These are phyloP conservation scores for Citrus sp. DNA, from an alignment of 345 rosid species.

Conservation along the genomic window DNA sequence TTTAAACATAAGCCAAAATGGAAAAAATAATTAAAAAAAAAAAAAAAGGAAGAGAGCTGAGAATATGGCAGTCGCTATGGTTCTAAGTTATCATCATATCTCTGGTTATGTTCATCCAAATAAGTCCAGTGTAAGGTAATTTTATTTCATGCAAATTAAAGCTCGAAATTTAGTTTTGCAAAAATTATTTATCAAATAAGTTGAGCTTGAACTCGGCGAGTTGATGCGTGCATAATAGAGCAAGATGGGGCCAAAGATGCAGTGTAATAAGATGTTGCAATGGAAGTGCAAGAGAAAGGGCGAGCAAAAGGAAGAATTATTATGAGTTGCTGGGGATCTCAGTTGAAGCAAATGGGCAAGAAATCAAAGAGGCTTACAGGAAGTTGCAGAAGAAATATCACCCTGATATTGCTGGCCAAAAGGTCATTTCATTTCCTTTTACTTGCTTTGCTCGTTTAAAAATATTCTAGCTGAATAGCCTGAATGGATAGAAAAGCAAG, in stretches of 20 bases:
- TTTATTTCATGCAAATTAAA: not conserved
- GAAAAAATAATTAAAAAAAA: too few species aligned
- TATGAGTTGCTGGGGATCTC: constrained; percentile 56
- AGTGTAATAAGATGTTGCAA: constrained; percentile 29
- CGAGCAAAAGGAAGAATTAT: constrained; percentile 34
- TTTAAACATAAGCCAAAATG: too few species aligned
- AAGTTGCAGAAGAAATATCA: constrained; percentile 62
- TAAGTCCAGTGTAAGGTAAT: constrained; percentile 24
- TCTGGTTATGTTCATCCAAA: constrained; percentile 15
- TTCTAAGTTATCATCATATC: constrained; percentile 12
- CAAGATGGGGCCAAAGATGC: constrained; percentile 24
- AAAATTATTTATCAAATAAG: not conserved
- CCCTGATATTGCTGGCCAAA: constrained; percentile 59
- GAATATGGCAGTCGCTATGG: constrained; percentile 9
- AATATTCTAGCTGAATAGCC: not conserved
- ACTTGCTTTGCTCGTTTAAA: not conserved
- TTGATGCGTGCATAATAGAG: not conserved
- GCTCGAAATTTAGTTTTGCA: not conserved
- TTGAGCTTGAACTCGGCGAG: not conserved
- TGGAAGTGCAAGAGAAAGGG: constrained; percentile 15
- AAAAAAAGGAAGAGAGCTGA: not conserved
- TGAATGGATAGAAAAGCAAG: not conserved
- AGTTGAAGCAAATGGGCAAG: constrained; percentile 31
- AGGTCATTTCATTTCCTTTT: constrained; percentile 26
- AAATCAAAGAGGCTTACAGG: constrained; percentile 59